These are phyloP conservation scores for Talaromyces rugulosus DNA, from an alignment of 2,329 filamentous ascomycete species.

Conservation along the genomic window DNA sequence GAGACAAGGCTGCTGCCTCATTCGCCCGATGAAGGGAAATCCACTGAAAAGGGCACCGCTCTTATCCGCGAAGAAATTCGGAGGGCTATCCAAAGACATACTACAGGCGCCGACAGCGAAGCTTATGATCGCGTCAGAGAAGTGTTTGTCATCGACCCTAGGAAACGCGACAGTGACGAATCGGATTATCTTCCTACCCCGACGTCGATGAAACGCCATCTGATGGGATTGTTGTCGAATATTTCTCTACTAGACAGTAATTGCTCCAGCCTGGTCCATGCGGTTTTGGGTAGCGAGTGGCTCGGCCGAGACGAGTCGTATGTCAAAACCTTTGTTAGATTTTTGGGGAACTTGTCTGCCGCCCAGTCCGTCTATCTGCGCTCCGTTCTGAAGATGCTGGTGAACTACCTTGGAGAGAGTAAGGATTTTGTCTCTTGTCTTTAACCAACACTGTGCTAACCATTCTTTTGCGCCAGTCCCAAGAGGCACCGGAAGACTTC, in stretches of 20 bases:
- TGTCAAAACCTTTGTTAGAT: constrained; percentile 52
- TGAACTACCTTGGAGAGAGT: constrained; percentile 67
- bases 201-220: constrained; percentile 53
- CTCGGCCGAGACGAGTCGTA: constrained; percentile 58
- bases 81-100: constrained; percentile 52
- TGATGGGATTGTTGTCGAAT: constrained; percentile 55
- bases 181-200: constrained; percentile 47
- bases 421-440: constrained; percentile 35
- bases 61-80: constrained; percentile 60
- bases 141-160: constrained; percentile 48
- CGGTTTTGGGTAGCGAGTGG: constrained; percentile 58
- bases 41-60: constrained; percentile 51
- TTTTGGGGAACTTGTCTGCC: constrained; percentile 65
- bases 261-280: constrained; percentile 56
- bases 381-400: constrained; percentile 72
- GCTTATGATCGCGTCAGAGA: constrained; percentile 55
- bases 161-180: constrained; percentile 31
- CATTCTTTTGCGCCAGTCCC: constrained; percentile 40
- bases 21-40: constrained; percentile 35
- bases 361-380: constrained; percentile 76
- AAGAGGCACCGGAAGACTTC: constrained; percentile 50
- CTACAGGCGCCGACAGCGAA: constrained; percentile 49
- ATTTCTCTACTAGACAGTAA: constrained; percentile 52
- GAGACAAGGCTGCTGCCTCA: constrained; percentile 16
- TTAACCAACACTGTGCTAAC: background rate